Evolutionary conservation across 768 basidiomycete genomes (phyloP), one percentile per base, ranked within the genome.

Genomic region (Rhizopogon vulgaris): DNA sequence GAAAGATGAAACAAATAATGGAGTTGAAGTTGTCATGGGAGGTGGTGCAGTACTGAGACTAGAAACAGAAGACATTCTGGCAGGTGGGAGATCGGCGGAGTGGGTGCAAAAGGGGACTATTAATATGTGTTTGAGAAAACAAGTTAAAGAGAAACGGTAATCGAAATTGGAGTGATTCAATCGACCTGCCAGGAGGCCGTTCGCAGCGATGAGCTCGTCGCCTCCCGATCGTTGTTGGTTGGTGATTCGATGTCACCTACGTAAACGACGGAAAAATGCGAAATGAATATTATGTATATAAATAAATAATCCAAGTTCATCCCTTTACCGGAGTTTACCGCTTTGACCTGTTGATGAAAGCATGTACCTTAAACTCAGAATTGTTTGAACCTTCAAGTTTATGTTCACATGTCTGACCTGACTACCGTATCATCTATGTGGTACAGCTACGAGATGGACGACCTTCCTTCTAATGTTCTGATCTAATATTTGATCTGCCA

Each of bases 21-120:
- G 43, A 5, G 7, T 8, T 38, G 30, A 6, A 12, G 6, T 12
- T 3, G n/a, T 45, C 11, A 3, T 30, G 3, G 28, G 8, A 7
- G 17, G 6, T 14, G 28, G 5, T 6, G 7, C 14, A 4, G 17
- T 18, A 18, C 17, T 15, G 45, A 47, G n/a, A 41, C 10, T 3
- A 27, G 36, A 3, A 18, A 27, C 14, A n/a, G 50, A 30, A 34
- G 61, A 52, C 62, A 65, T 63, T 11, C 30, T 28, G 34, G 48
- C 24, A 15, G 11, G 34, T 6, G 50, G 43, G 41, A 38, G 25
- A 41, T 18, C n/a, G 9, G 22, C 22, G 22, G 22, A 22, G 22
- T 22, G 22, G 22, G 22, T 22, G 22, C 22, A 22, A 18, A 25
- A 45, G 36, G 51, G 12, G 36, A 41, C 42, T 63, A 65, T 63